Percentiles rank a stretch among this genome's conserved stretches.
Conservation (phyloP, 2,329 filamentous ascomycete species). For the Madurella mycetomatis region DNA sequence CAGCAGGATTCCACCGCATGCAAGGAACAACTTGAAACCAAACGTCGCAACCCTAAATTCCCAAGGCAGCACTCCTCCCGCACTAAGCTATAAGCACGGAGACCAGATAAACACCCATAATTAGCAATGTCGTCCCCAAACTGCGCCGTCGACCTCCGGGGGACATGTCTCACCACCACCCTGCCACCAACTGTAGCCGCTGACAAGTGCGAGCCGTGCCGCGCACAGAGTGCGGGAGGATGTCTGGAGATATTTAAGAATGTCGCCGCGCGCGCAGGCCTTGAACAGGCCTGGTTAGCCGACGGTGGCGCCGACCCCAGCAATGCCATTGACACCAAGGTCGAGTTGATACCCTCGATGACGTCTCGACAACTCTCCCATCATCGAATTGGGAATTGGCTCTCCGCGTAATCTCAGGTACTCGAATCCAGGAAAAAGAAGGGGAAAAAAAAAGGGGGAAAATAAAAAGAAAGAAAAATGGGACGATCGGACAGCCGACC, state of each 20-base stretch:
- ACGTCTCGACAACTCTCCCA: too few species aligned
- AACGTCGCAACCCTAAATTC: background rate
- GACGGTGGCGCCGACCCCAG: background rate
- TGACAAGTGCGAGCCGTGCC: slow-evolving; percentile 1
- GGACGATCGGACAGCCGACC: background rate
- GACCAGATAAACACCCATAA: background rate
- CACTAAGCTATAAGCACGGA: background rate
- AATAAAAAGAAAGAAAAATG: too few species aligned
- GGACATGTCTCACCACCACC: background rate
- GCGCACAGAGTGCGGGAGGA: background rate
- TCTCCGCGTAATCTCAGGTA: too few species aligned
- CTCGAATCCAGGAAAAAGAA: too few species aligned
- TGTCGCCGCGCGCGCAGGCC: background rate
- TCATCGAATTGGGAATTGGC: too few species aligned
- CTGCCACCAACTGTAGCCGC: background rate
- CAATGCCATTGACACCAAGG: too few species aligned
- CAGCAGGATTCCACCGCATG: background rate
- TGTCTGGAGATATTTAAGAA: background rate
- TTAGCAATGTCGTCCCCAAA: background rate
- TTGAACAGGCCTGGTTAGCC: background rate
- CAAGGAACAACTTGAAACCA: slow-evolving; percentile 12
- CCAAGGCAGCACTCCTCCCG: background rate
- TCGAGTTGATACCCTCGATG: too few species aligned
- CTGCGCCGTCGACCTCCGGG: slow-evolving; percentile 4
- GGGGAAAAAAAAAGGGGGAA: too few species aligned